These are phyloP conservation scores for Diaporthe humulicola DNA, from an alignment of 2,329 filamentous ascomycete genomes.

Conservation along the genomic window DNA sequence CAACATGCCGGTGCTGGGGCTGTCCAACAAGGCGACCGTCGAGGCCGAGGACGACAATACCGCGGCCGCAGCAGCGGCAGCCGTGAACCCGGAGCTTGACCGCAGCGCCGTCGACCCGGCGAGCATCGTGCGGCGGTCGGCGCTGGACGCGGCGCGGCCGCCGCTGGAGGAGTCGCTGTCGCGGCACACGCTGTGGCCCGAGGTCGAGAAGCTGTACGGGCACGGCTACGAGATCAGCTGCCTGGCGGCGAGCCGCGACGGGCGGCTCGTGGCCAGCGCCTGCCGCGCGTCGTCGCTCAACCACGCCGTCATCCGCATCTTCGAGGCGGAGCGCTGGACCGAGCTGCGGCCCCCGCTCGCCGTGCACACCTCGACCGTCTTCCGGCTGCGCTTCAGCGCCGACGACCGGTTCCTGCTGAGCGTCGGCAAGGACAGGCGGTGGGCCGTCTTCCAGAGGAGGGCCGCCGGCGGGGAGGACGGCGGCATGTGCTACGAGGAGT, in stretches of 20 bases:
- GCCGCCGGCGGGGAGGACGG: slow-evolving; percentile 44
- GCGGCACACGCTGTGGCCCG: slow-evolving; percentile 93
- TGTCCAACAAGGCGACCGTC: slow-evolving; percentile 94
- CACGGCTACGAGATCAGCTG: slow-evolving; percentile 98
- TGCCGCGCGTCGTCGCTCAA: slow-evolving; percentile 94
- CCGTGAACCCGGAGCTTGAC: slow-evolving; percentile 57
- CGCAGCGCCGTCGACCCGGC: slow-evolving; percentile 68
- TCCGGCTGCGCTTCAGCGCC: slow-evolving; percentile 81
- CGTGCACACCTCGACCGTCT: slow-evolving; percentile 90
- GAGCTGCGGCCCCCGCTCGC: slow-evolving; percentile 86
- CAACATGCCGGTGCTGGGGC: slow-evolving; percentile 92
- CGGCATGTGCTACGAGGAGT: slow-evolving; percentile 65
- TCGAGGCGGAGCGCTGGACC: slow-evolving; percentile 88
- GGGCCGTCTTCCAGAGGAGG: slow-evolving; percentile 80
- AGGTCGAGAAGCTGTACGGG: slow-evolving; percentile 95
- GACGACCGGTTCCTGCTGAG: slow-evolving; percentile 84
- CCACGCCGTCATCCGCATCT: slow-evolving; percentile 93
- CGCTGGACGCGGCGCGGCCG: slow-evolving; percentile 77
- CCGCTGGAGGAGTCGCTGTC: slow-evolving; percentile 92
- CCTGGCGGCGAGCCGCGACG: slow-evolving; percentile 82
- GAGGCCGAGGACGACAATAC: slow-evolving; percentile 61
- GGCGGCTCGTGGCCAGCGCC: slow-evolving; percentile 85
- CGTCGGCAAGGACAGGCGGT: slow-evolving; percentile 92
- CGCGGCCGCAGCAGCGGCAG: slow-evolving; percentile 54
- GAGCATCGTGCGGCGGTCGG: slow-evolving; percentile 69